Conservation (phyloP, 768 basidiomycete species). For the Crassisporium funariophilum region DNA sequence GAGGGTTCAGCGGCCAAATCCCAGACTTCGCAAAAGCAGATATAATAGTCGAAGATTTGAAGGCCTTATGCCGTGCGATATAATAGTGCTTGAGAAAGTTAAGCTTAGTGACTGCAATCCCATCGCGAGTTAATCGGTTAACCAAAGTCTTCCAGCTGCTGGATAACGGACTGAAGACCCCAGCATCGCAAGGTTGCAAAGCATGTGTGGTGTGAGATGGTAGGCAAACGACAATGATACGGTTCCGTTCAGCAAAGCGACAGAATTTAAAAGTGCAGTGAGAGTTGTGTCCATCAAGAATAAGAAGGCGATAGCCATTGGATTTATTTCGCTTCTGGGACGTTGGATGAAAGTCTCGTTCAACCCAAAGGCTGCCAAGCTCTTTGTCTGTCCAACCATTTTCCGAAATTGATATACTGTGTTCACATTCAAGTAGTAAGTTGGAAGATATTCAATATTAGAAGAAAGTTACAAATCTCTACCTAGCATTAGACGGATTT, state of each 20-base stretch:
- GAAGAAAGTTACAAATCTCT: not conserved
- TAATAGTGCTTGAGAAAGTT: constrained; percentile 29
- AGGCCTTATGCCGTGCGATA: constrained; percentile 20
- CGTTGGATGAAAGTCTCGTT: constrained; percentile 33
- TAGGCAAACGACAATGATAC: constrained; percentile 37
- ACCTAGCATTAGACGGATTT: constrained; percentile 32
- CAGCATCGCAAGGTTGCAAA: constrained; percentile 38
- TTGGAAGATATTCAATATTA: not conserved
- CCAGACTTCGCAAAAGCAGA: constrained; percentile 12
- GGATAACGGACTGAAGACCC: constrained; percentile 38
- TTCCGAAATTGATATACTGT: constrained; percentile 33
- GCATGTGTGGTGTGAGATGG: constrained; percentile 39
- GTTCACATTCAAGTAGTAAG: not conserved
- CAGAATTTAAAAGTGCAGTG: constrained; percentile 34
- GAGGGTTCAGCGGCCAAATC: constrained; percentile 17
- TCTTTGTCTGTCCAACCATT: constrained; percentile 44
- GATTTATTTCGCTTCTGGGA: constrained; percentile 16
- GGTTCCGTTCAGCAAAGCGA: constrained; percentile 22
- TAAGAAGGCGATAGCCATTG: constrained; percentile 29
- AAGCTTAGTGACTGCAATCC: constrained; percentile 27
- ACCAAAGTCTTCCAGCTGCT: constrained; percentile 29
- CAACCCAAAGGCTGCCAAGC: constrained; percentile 33
- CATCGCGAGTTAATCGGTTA: constrained; percentile 8
- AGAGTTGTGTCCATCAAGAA: constrained; percentile 41
- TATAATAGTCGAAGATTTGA: constrained; percentile 18